A percentile compares a stretch with the other conserved stretches of the same genome.
These are phyloP conservation scores for Boletus rubescentipes DNA, from an alignment of 768 basidiomycete genomes.

Conservation along the genomic window DNA sequence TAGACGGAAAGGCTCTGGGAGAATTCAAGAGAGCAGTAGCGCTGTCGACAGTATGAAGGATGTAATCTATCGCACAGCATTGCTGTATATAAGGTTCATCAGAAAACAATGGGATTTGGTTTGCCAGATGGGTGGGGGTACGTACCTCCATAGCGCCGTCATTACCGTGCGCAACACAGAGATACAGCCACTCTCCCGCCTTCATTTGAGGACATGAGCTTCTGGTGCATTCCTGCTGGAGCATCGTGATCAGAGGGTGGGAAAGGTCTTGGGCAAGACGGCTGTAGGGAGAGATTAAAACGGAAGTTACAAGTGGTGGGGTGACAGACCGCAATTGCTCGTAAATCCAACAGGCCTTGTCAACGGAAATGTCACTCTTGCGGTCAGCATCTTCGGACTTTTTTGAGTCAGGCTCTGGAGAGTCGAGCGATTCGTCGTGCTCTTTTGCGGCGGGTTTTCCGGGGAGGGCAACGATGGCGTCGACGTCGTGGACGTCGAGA, in stretches of 20 bases:
- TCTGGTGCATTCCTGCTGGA: constrained; percentile 87
- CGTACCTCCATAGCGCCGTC: constrained; percentile 84
- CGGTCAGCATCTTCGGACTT: constrained; percentile 29
- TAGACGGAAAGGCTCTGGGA: constrained; percentile 86
- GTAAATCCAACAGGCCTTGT: constrained; percentile 85
- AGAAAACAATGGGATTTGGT: constrained; percentile 13
- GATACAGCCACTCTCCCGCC: constrained; percentile 96
- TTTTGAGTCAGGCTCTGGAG: constrained; percentile 33
- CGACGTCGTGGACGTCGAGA: constrained; percentile 85
- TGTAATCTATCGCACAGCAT: constrained; percentile 98
- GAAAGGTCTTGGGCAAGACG: constrained; percentile 87
- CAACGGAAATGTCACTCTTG: constrained; percentile 59
- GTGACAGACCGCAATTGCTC: constrained; percentile 52
- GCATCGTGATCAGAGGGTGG: constrained; percentile 78
- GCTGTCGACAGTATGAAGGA: constrained; percentile 88
- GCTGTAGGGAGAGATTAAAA: constrained; percentile 37
- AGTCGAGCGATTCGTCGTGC: constrained; percentile 19
- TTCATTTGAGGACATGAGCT: constrained; percentile 95
- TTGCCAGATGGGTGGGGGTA: background rate
- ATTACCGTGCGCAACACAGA: constrained; percentile 93
- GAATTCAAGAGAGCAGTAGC: constrained; percentile 91
- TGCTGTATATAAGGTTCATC: constrained; percentile 46
- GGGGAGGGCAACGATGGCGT: constrained; percentile 76
- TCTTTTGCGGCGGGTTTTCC: constrained; percentile 39
- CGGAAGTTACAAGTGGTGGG: background rate